Evolutionary conservation across 2,329 filamentous ascomycete species (phyloP).

Genomic region (Pseudogymnoascus sp.): DNA sequence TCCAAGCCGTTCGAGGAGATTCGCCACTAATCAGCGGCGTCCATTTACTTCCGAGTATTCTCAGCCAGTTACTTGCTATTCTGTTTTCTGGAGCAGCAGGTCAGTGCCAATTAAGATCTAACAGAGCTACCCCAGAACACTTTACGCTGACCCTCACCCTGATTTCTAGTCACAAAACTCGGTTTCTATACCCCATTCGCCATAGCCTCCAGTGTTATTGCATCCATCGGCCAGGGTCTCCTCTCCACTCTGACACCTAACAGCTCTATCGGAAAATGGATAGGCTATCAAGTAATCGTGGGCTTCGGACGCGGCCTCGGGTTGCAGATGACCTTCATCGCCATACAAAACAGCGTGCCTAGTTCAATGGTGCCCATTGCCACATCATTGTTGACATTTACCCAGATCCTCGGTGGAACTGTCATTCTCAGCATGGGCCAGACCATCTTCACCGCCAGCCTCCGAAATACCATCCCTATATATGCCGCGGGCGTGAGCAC

Average conservation of each 20-base stretch:
- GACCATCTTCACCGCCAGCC: constrained; percentile 23
- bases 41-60: constrained; percentile 15
- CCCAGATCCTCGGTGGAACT: constrained; percentile 26
- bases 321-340: constrained; percentile 32
- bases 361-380: neutral
- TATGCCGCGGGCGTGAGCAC: constrained; percentile 29
- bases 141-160: too few relatives aligned
- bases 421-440: constrained; percentile 26
- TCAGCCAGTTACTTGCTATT: too few relatives aligned
- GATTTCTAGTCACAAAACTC: constrained; percentile 26
- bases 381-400: constrained; percentile 26
- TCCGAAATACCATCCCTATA: constrained; percentile 23
- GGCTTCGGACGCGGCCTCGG: constrained; percentile 37
- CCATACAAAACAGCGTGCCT: constrained; percentile 27
- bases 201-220: constrained; percentile 35
- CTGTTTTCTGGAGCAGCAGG: too few relatives aligned
- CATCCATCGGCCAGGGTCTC: constrained; percentile 33
- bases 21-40: constrained; percentile 29
- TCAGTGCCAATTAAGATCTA: too few relatives aligned
- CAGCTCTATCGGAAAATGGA: constrained; percentile 37
- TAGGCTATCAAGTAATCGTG: constrained; percentile 42
- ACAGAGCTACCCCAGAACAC: too few relatives aligned
- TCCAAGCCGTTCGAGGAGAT: constrained; percentile 35
- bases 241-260: constrained; percentile 34
- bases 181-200: constrained; percentile 35